Conservation (phyloP, 805 yeast genomes). For the Yamadazyma tumulicola region DNA sequence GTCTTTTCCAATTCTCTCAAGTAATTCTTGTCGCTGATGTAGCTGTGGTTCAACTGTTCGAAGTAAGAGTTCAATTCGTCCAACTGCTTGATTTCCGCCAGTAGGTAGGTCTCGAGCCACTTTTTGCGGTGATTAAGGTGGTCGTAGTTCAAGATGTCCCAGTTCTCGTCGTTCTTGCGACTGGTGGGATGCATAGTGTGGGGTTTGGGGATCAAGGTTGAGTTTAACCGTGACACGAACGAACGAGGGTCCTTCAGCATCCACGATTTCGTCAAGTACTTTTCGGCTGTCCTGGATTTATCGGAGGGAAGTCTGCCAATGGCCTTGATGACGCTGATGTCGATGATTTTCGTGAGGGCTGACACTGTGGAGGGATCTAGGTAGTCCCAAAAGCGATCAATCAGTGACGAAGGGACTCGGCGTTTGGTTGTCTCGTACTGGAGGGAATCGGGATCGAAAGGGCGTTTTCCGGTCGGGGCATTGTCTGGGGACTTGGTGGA, state of each 20-base stretch:
- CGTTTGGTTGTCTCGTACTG: slow-evolving; percentile 10
- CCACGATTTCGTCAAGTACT: slow-evolving; percentile 24
- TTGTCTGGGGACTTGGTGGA: too few relatives aligned
- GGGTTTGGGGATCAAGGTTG: slow-evolving; percentile 25
- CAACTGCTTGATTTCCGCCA: slow-evolving; percentile 39
- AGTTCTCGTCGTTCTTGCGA: slow-evolving; percentile 12
- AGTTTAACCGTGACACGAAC: slow-evolving; percentile 21
- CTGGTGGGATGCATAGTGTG: slow-evolving; percentile 15
- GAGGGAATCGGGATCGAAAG: slow-evolving; percentile 13
- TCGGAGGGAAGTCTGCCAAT: slow-evolving; percentile 18
- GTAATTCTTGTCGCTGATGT: slow-evolving; percentile 31
- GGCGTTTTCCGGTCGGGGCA: slow-evolving; percentile 1
- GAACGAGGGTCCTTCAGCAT: slow-evolving; percentile 16
- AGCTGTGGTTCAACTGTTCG: slow-evolving; percentile 18
- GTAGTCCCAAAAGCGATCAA: slow-evolving; percentile 30
- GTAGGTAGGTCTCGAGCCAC: slow-evolving; percentile 32
- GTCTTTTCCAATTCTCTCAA: slow-evolving; percentile 27
- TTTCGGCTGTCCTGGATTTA: slow-evolving; percentile 21
- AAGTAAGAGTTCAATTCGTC: slow-evolving; percentile 27
- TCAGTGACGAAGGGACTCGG: slow-evolving; percentile 21
- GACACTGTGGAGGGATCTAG: slow-evolving; percentile 14
- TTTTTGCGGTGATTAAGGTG: slow-evolving; percentile 20
- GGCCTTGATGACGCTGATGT: slow-evolving; percentile 23
- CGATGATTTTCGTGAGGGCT: slow-evolving; percentile 22
- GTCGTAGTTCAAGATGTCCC: slow-evolving; percentile 24